Evolutionary conservation across 352 stramenopile species (phyloP), one percentile per base, ranked within the genome.

Genomic region (Globisporangium splendens): DNA sequence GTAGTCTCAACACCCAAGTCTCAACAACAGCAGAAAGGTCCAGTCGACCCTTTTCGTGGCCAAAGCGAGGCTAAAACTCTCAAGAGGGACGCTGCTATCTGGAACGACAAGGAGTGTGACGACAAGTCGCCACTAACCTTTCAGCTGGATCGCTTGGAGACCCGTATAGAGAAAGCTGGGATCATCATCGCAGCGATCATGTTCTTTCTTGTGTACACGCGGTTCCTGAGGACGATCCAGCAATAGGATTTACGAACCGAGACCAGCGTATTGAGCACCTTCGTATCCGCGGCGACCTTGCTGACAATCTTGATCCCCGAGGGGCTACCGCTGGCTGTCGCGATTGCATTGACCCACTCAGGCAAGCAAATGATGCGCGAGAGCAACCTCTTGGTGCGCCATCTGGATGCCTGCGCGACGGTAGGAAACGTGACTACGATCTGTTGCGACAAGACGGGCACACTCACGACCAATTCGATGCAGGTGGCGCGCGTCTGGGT

Each of bases 351-450:
- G 15, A 86, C 88, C 5, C 91, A 95, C 57, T 92, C 79, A 4
- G 97, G 95, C 10, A 92, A 90, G 35, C 95, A 98, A 62, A 99
- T 99, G 95, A 95, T 97, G 57, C 85, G 88, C 53, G 93, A 98
- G 59, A 90, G 98, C 64, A 98, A 98, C 72, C 83, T n/a, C n/a
- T n/a, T 99, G 18, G 96, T 99, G 28, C 96, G 96, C 49, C 88
- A 98, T 55, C 71, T 99, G 51, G 82, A 95, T 46, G 96, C 95
- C 8, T 98, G 96, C 68, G 97, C 99, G 77, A 99, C 96, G 3
- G 97, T 98, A 79, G 95, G 96, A 35, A 98, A 95, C 70, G 95
- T 95, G 18, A 99, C 95, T 1, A 98, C 93, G 17, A 98, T 99
- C 66, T 99, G 93, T 63, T 97, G 90, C 1, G 95, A 98, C 74